These are phyloP conservation scores for Theobroma grandiflorum DNA, from an alignment of 441 rosid genomes.

Conservation along the genomic window DNA sequence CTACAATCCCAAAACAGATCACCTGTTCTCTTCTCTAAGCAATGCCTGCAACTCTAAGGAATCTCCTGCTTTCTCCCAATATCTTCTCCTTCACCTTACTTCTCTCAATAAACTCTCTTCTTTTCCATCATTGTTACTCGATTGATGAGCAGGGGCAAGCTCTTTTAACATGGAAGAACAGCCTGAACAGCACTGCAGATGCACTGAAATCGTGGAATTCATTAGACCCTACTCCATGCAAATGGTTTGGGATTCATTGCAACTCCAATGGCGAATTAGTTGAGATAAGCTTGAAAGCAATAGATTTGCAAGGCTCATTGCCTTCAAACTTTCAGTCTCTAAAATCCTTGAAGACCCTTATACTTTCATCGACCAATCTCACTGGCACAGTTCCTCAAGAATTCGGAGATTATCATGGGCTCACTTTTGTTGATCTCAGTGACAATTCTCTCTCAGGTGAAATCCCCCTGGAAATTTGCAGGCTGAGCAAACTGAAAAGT, in stretches of 20 bases:
- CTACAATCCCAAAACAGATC: conserved; percentile 89
- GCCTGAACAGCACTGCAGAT: conserved; percentile 59
- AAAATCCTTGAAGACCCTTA: conserved; percentile 61
- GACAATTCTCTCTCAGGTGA: conserved; percentile 79
- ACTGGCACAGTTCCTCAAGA: conserved; percentile 74
- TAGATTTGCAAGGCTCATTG: conserved; percentile 74
- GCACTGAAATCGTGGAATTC: conserved; percentile 66
- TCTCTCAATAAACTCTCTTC: conserved; percentile 46
- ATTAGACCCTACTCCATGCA: conserved; percentile 63
- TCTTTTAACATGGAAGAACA: conserved; percentile 81
- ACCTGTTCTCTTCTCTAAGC: conserved; percentile 49
- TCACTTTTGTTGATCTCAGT: conserved; percentile 65
- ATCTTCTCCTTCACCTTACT: conserved; percentile 57
- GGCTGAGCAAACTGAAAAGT: conserved; percentile 58
- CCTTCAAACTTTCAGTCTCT: conserved; percentile 66
- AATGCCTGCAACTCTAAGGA: conserved; percentile 69
- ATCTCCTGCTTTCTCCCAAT: conserved; percentile 45
- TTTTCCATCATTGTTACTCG: conserved; percentile 55
- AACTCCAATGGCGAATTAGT: conserved; percentile 61
- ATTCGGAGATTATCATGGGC: conserved; percentile 65
- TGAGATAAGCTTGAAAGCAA: conserved; percentile 58
- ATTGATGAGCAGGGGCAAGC: conserved; percentile 75
- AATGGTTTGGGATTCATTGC: conserved; percentile 84
- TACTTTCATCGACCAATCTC: conserved; percentile 74
- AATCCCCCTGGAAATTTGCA: conserved; percentile 75